A percentile compares a stretch with the other conserved stretches of the same genome.
phyloP scores from a whole-genome alignment of 2,329 filamentous ascomycete species.

The Tympanopsis confertula region DNA sequence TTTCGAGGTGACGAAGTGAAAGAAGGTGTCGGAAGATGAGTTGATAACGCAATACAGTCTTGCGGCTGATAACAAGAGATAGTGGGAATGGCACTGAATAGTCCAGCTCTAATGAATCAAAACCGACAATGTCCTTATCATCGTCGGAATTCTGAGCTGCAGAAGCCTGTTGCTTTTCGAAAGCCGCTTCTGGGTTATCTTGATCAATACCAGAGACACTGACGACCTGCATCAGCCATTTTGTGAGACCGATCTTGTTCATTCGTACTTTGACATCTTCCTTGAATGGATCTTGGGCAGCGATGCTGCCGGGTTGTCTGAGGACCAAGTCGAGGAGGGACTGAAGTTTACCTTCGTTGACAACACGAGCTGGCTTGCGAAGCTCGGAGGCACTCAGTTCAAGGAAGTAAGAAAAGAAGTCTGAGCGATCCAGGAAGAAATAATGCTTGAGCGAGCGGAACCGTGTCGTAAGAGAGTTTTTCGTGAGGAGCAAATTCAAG shows the following conservation, averaged over 20 bases:
- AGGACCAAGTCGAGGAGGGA: slow-evolving; percentile 90
- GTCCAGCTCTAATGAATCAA: slow-evolving; percentile 86
- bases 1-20: slow-evolving; percentile 80
- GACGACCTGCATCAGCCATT: slow-evolving; percentile 89
- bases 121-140: slow-evolving; percentile 79
- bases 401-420: slow-evolving; percentile 97
- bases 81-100: slow-evolving; percentile 91
- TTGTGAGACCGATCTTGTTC: slow-evolving; percentile 86
- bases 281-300: slow-evolving; percentile 90
- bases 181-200: slow-evolving; percentile 66
- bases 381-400: slow-evolving; percentile 83
- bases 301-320: slow-evolving; percentile 88
- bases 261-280: slow-evolving; percentile 96
- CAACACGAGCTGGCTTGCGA: slow-evolving; percentile 73
- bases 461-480: slow-evolving; percentile 77
- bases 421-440: slow-evolving; percentile 94
- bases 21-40: slow-evolving; percentile 89
- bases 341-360: slow-evolving; percentile 88
- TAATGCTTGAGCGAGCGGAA: slow-evolving; percentile 93
- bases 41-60: slow-evolving; percentile 94
- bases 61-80: slow-evolving; percentile 86
- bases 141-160: slow-evolving; percentile 30
- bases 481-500: slow-evolving; percentile 80
- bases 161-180: background rate
- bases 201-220: slow-evolving; percentile 93